These are phyloP conservation scores for Fusarium nisikadoi DNA, from an alignment of 2,329 filamentous ascomycete species.

Conservation along the genomic window DNA sequence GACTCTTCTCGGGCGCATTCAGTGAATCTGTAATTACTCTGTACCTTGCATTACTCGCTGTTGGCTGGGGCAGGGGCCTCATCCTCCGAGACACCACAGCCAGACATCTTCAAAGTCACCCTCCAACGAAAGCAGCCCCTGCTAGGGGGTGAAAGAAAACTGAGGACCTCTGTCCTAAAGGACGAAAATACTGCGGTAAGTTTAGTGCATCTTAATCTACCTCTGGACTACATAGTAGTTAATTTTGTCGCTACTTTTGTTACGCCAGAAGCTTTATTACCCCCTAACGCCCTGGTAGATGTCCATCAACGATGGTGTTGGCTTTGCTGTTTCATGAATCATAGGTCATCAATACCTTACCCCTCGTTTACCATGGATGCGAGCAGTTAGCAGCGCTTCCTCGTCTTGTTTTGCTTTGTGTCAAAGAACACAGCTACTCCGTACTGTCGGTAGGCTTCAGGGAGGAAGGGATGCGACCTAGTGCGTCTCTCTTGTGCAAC, in stretches of 20 bases:
- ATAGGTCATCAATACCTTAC: slow-evolving; percentile 26
- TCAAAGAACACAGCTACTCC: background rate
- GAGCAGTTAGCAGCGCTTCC: slow-evolving; percentile 25
- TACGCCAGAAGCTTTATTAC: background rate
- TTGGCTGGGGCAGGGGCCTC: slow-evolving; percentile 21
- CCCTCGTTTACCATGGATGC: slow-evolving; percentile 17
- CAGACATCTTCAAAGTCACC: slow-evolving; percentile 24
- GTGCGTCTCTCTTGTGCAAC: slow-evolving; percentile 8
- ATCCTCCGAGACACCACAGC: slow-evolving; percentile 18
- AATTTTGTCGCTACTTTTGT: background rate
- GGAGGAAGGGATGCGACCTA: slow-evolving; percentile 3
- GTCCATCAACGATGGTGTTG: slow-evolving; percentile 18
- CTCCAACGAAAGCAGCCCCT: slow-evolving; percentile 16
- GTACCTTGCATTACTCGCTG: slow-evolving; percentile 38
- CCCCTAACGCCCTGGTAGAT: background rate
- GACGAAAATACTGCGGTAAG: background rate
- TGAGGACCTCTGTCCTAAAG: background rate
- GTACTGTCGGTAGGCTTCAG: slow-evolving; percentile 2
- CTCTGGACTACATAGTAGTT: background rate
- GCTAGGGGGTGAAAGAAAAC: background rate
- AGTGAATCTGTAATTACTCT: slow-evolving; percentile 20
- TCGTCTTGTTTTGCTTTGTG: slow-evolving; percentile 7
- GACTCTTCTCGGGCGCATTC: background rate
- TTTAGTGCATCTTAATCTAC: background rate
- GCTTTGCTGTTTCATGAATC: slow-evolving; percentile 22